These are phyloP conservation scores for Zygnema circumcarinatum DNA, from an alignment of 139 green algal genomes.

Conservation along the genomic window DNA sequence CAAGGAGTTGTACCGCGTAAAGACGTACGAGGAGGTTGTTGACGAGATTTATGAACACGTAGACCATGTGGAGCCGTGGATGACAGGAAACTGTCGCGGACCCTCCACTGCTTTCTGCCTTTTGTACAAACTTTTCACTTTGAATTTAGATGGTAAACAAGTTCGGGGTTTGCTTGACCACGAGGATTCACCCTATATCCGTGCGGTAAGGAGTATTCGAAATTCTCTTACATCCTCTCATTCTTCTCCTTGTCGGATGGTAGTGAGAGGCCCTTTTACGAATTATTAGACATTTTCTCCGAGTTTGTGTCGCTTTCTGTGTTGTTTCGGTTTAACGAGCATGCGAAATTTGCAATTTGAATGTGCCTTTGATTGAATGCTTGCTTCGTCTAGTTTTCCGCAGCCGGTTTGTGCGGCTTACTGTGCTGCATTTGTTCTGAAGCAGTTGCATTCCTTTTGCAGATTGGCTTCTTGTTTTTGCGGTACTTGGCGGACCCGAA, in stretches of 20 bases:
- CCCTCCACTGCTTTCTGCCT: slow-evolving; percentile 93
- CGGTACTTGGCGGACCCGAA: slow-evolving; percentile 88
- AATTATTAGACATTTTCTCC: neutral
- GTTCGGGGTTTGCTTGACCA: slow-evolving; percentile 83
- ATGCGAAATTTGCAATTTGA: neutral
- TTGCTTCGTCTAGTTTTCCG: too few relatives aligned
- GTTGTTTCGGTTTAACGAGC: neutral
- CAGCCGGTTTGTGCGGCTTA: too few relatives aligned
- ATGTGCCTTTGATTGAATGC: too few relatives aligned
- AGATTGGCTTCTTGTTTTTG: slow-evolving; percentile 94
- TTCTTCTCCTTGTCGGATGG: neutral
- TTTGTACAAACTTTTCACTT: slow-evolving; percentile 78
- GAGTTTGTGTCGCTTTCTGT: neutral
- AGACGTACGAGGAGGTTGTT: slow-evolving; percentile 78
- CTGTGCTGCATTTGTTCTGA: too few relatives aligned
- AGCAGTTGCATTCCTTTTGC: too few relatives aligned
- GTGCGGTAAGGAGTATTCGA: slow-evolving; percentile 78
- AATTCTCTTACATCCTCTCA: slow-evolving; percentile 16
- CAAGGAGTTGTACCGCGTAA: slow-evolving; percentile 55
- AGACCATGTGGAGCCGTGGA: slow-evolving; percentile 93
- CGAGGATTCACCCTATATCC: slow-evolving; percentile 92
- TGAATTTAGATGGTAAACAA: slow-evolving; percentile 75
- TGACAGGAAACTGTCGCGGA: slow-evolving; percentile 92
- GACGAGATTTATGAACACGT: slow-evolving; percentile 77
- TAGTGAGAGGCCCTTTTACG: neutral